phyloP scores from a whole-genome alignment of 2,329 filamentous ascomycete species.

The Lasiodiplodia sp. region DNA sequence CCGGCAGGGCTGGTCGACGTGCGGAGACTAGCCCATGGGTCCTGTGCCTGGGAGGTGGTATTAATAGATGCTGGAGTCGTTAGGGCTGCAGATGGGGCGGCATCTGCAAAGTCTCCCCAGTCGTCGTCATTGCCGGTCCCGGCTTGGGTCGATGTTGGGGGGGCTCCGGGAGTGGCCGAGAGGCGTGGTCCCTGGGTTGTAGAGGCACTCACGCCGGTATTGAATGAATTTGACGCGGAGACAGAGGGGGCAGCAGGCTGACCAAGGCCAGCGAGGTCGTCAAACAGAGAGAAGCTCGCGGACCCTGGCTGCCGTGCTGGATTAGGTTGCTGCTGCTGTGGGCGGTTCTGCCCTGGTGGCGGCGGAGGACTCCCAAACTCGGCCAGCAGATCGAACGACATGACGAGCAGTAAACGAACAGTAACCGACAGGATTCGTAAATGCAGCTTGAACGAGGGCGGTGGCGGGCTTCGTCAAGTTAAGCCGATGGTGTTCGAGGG shows the following conservation, averaged over 20 bases:
- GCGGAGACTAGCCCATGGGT: slow-evolving; percentile 29
- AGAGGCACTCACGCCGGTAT: slow-evolving; percentile 11
- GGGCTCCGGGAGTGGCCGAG: slow-evolving; percentile 6
- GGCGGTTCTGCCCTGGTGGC: slow-evolving; percentile 11
- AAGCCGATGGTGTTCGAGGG: background rate
- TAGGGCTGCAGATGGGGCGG: slow-evolving; percentile 31
- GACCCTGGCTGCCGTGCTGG: slow-evolving; percentile 32
- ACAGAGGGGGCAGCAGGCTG: background rate
- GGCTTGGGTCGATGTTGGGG: slow-evolving; percentile 15
- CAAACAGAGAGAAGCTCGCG: slow-evolving; percentile 44
- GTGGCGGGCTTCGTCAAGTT: background rate
- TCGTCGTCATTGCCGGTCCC: slow-evolving; percentile 42
- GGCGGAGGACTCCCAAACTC: slow-evolving; percentile 30
- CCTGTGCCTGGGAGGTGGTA: slow-evolving; percentile 18
- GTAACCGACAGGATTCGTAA: background rate
- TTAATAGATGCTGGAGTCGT: slow-evolving; percentile 5
- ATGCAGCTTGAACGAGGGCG: background rate
- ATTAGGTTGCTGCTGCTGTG: slow-evolving; percentile 1
- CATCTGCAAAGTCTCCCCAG: slow-evolving; percentile 52
- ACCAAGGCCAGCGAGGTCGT: slow-evolving; percentile 36
- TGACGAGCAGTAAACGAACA: background rate
- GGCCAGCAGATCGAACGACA: slow-evolving; percentile 33
- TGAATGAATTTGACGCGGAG: background rate
- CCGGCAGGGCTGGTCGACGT: slow-evolving; percentile 9
- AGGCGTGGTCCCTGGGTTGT: background rate